phyloP scores from a whole-genome alignment of 1,139 yeast species.

The Suhomyces choctaworum region DNA sequence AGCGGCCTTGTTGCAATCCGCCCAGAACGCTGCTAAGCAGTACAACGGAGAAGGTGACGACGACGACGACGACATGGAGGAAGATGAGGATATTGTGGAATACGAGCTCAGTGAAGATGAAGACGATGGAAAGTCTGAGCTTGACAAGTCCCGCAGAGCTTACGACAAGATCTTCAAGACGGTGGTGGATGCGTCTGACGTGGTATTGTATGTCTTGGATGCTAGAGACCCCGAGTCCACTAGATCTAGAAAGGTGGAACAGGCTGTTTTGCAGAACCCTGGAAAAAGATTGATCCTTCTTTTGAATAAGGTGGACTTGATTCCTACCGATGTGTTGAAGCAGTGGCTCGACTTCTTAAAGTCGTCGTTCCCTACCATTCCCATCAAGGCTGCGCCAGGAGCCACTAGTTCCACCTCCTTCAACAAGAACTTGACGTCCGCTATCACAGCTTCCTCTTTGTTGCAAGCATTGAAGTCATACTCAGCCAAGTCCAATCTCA shows the following conservation, averaged over 20 bases:
- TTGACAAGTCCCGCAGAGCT: conserved; percentile 86
- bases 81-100: conserved; percentile 46
- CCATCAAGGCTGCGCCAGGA: conserved; percentile 65
- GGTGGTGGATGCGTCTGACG: conserved; percentile 87
- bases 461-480: conserved; percentile 82
- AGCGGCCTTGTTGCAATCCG: conserved; percentile 86
- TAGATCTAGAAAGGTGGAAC: conserved; percentile 87
- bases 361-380: conserved; percentile 87
- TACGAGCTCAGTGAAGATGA: conserved; percentile 45
- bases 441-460: conserved; percentile 71
- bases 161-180: conserved; percentile 84
- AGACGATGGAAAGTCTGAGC: conserved; percentile 40
- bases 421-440: conserved; percentile 73
- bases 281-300: conserved; percentile 84
- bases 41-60: conserved; percentile 56
- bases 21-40: conserved; percentile 78
- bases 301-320: conserved; percentile 87
- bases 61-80: conserved; percentile 46
- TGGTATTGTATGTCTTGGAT: conserved; percentile 86
- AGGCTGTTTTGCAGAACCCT: conserved; percentile 73
- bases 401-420: conserved; percentile 64
- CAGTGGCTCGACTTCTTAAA: conserved; percentile 83
- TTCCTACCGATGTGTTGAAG: conserved; percentile 79
- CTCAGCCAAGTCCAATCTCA: conserved; percentile 79
- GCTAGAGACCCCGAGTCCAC: conserved; percentile 98